These are phyloP conservation scores for Alternaria infectoria DNA, from an alignment of 2,329 filamentous ascomycete genomes.

Conservation along the genomic window DNA sequence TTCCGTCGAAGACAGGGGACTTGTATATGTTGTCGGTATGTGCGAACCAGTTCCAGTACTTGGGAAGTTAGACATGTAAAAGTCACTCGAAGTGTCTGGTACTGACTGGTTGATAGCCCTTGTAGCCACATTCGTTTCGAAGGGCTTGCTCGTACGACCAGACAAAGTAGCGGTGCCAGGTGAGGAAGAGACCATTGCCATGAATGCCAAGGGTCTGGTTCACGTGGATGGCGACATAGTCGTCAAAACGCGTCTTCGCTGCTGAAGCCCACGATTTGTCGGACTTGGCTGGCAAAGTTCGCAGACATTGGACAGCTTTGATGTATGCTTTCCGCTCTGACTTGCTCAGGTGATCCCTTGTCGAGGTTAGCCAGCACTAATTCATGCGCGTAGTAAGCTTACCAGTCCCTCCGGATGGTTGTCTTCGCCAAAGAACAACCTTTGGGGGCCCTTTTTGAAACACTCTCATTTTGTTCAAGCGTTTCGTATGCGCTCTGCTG, in stretches of 20 bases:
- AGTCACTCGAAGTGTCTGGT: background rate
- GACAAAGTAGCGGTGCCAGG: constrained; percentile 8
- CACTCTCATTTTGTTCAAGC: background rate
- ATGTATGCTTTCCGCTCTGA: background rate
- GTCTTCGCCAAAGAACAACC: constrained; percentile 2
- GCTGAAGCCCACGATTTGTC: constrained; percentile 2
- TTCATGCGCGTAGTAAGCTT: background rate
- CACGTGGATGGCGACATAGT: constrained; percentile 8
- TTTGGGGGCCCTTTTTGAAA: background rate
- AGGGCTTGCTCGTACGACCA: constrained; percentile 8
- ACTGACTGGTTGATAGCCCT: constrained; percentile 10
- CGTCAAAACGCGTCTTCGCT: constrained; percentile 8
- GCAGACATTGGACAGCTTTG: constrained; percentile 6
- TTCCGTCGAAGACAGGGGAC: constrained; percentile 3
- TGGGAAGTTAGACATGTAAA: background rate
- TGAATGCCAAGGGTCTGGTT: constrained; percentile 4
- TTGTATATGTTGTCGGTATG: constrained; percentile 1
- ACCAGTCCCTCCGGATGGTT: background rate
- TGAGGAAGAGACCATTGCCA: constrained; percentile 4
- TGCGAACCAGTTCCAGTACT: constrained; percentile 10
- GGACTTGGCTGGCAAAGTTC: constrained; percentile 1
- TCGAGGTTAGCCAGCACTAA: background rate
- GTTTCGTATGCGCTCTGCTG: background rate
- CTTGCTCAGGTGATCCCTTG: constrained; percentile 4
- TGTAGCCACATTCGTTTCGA: constrained; percentile 5